These are phyloP conservation scores for Diversispora epigaea DNA, from an alignment of 192 early-diverging fungal genomes.

Conservation along the genomic window DNA sequence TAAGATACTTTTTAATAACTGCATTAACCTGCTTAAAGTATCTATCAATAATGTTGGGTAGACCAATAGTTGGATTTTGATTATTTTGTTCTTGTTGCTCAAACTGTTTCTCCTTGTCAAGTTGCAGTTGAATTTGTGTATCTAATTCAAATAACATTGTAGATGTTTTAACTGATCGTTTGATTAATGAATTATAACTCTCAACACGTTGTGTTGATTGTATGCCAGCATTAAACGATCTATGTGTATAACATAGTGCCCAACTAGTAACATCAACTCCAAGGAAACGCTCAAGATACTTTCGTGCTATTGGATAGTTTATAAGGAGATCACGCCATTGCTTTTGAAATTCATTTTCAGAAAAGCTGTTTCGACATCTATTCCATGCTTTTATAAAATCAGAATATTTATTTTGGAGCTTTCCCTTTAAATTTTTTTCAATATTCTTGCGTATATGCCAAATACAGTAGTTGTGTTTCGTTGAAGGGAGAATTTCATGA, in stretches of 20 bases:
- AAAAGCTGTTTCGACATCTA: not conserved
- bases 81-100: not conserved
- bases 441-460: not conserved
- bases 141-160: conserved; percentile 1
- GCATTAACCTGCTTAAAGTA: not conserved
- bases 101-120: not conserved
- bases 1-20: not conserved
- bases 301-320: conserved; percentile 2
- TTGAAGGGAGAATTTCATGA: not conserved
- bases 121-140: not conserved
- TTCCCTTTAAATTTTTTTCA: not conserved
- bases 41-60: not conserved
- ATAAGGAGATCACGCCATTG: not conserved
- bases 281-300: not conserved
- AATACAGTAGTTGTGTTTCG: not conserved
- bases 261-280: conserved; percentile 2
- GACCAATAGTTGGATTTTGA: not conserved
- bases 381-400: conserved; percentile 3
- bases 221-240: not conserved
- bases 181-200: conserved; percentile 3
- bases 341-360: conserved; percentile 2
- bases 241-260: not conserved
- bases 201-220: not conserved
- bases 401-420: not conserved
- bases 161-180: not conserved